Evolutionary conservation across 225 moss, liverwort and hornwort genomes (phyloP).

Genomic region (Marchantia polymorpha): DNA sequence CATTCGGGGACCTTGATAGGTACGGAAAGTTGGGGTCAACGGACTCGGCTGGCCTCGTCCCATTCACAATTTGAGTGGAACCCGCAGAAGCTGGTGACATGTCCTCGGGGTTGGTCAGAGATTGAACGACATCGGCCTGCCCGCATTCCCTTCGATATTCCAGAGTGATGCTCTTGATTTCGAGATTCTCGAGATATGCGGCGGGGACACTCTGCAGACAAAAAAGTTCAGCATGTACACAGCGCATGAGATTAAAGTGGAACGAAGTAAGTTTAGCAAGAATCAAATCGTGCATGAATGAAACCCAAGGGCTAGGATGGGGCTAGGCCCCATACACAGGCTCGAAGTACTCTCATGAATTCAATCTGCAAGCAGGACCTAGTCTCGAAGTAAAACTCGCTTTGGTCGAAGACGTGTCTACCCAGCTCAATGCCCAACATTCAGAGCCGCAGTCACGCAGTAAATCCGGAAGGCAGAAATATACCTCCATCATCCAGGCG

Average conservation of each 20-base stretch:
- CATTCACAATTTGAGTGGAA: background rate
- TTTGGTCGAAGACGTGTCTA: too few species aligned
- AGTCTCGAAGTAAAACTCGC: too few species aligned
- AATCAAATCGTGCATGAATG: too few species aligned
- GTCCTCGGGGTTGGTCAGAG: conserved; percentile 29
- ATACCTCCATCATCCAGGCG: conserved; percentile 49
- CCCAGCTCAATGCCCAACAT: too few species aligned
- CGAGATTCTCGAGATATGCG: conserved; percentile 2
- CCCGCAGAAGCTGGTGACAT: conserved; percentile 1
- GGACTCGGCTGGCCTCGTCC: background rate
- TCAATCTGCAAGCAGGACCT: too few species aligned
- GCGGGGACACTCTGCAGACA: conserved; percentile 36
- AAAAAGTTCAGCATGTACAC: background rate
- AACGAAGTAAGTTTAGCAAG: too few species aligned
- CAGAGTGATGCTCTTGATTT: conserved; percentile 36
- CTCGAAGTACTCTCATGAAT: too few species aligned
- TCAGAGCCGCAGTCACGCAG: too few species aligned
- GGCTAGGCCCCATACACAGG: too few species aligned
- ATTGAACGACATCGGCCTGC: conserved; percentile 29
- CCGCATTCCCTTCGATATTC: conserved; percentile 40
- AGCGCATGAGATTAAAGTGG: too few species aligned
- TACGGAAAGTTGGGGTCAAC: conserved; percentile 6
- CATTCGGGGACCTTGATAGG: background rate
- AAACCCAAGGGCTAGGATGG: too few species aligned
- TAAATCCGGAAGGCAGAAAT: too few species aligned